Conservation (phyloP, 164 flowering plant species). For the Sextonia rubra region DNA sequence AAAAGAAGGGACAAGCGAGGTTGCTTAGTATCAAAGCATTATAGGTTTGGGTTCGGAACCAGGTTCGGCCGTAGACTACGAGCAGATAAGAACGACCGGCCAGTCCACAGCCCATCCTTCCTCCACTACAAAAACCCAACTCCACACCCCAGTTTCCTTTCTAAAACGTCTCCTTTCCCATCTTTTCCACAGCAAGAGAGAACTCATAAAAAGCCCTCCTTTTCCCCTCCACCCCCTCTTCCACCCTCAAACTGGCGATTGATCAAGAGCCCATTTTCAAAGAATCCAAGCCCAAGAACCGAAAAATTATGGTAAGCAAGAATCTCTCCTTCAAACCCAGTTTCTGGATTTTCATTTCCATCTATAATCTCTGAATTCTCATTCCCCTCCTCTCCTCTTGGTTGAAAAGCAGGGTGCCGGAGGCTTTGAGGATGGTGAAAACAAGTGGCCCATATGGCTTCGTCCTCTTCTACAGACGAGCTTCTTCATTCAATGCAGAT, state of each 20-base stretch:
- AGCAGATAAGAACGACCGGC: conserved; percentile 58
- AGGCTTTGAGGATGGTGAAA: conserved; percentile 61
- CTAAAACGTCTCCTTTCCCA: conserved; percentile 5
- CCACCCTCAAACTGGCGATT: conserved; percentile 63
- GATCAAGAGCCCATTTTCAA: conserved; percentile 59
- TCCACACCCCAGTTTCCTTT: conserved; percentile 12
- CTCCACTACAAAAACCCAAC: conserved; percentile 31
- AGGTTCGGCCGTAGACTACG: conserved; percentile 42
- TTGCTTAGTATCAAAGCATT: conserved; percentile 38
- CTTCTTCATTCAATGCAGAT: conserved; percentile 80
- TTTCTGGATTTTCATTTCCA: not conserved
- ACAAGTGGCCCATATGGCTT: conserved; percentile 85
- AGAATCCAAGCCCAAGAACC: conserved; percentile 67
- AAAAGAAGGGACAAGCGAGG: not conserved
- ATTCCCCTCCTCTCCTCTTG: not conserved
- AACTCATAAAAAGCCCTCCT: conserved; percentile 3
- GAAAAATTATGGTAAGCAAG: conserved; percentile 57
- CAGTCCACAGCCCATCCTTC: conserved; percentile 10
- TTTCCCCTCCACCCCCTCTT: conserved; percentile 7
- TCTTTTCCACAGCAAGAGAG: not conserved
- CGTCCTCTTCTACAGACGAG: conserved; percentile 54
- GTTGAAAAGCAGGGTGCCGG: conserved; percentile 49
- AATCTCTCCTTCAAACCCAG: not conserved
- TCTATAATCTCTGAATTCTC: not conserved
- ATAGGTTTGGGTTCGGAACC: conserved; percentile 34